Evolutionary conservation across 805 yeast species (phyloP).

Genomic region (Yamadazyma kitorensis): DNA sequence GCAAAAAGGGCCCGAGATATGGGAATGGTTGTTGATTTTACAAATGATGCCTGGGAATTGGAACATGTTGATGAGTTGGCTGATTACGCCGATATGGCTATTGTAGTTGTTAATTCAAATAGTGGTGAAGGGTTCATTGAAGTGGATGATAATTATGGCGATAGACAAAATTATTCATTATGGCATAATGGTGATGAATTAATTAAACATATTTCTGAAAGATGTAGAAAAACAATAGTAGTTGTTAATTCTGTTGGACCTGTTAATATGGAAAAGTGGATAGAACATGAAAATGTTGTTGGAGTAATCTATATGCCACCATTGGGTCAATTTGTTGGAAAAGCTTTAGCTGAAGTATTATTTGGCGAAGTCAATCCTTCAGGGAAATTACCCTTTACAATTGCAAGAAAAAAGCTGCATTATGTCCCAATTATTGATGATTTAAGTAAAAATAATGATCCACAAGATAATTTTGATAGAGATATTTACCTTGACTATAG

Average conservation of each 20-base stretch:
- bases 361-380: constrained; percentile 64
- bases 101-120: constrained; percentile 52
- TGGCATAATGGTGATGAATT: constrained; percentile 60
- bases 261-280: constrained; percentile 54
- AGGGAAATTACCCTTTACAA: constrained; percentile 62
- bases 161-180: constrained; percentile 48
- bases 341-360: constrained; percentile 54
- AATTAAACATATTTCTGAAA: constrained; percentile 46
- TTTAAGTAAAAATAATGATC: constrained; percentile 23
- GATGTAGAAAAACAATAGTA: constrained; percentile 54
- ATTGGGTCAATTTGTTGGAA: constrained; percentile 55
- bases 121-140: constrained; percentile 61
- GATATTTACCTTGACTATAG: constrained; percentile 55
- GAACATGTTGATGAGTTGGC: constrained; percentile 44
- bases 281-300: constrained; percentile 56
- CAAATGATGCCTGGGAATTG: constrained; percentile 45
- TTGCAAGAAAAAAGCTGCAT: constrained; percentile 49
- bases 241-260: constrained; percentile 62
- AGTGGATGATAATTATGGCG: constrained; percentile 60
- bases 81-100: constrained; percentile 48
- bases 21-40: constrained; percentile 45
- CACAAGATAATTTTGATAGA: constrained; percentile 45
- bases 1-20: constrained; percentile 43
- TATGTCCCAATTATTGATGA: constrained; percentile 46
- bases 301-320: constrained; percentile 57